A percentile compares a stretch with the other conserved stretches of the same genome.
These are phyloP conservation scores for Psidium guajava DNA, from an alignment of 345 rosid genomes.

Conservation along the genomic window DNA sequence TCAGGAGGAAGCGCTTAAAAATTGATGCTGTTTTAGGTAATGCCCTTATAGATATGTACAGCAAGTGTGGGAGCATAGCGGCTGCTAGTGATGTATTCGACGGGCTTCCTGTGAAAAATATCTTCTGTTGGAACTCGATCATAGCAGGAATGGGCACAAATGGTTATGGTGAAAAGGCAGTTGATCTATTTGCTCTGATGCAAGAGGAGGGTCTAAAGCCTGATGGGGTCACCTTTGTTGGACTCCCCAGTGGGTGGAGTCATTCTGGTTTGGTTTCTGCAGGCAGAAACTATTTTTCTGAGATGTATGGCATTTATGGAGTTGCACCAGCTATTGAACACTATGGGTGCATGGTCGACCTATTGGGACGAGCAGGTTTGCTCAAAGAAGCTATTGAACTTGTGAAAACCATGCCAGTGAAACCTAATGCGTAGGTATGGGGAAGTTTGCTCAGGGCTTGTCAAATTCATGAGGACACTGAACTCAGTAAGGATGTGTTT, in stretches of 20 bases:
- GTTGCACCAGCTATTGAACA: background rate
- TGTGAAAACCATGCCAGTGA: background rate
- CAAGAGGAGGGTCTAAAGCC: background rate
- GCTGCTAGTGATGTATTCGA: background rate
- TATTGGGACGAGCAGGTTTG: constrained; percentile 1
- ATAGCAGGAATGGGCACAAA: constrained; percentile 1
- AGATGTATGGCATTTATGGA: background rate
- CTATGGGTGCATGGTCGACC: constrained; percentile 3
- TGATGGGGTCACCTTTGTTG: constrained; percentile 1
- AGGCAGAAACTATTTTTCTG: background rate
- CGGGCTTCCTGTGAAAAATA: background rate
- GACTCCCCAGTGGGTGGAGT: constrained; percentile 1
- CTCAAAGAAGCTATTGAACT: constrained; percentile 1
- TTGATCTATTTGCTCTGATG: background rate
- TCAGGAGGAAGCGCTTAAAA: background rate
- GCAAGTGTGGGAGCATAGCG: background rate
- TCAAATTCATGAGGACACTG: constrained; percentile 3
- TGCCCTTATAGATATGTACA: constrained; percentile 5
- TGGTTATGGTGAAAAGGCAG: constrained; percentile 1
- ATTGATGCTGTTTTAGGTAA: background rate
- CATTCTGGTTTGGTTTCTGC: background rate
- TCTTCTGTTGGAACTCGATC: constrained; percentile 5
- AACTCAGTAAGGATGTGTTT: background rate
- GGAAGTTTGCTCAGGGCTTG: constrained; percentile 1
- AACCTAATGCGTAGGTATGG: background rate